Conservation (phyloP, 2,329 filamentous ascomycete genomes). For the Colletotrichum tropicicola region DNA sequence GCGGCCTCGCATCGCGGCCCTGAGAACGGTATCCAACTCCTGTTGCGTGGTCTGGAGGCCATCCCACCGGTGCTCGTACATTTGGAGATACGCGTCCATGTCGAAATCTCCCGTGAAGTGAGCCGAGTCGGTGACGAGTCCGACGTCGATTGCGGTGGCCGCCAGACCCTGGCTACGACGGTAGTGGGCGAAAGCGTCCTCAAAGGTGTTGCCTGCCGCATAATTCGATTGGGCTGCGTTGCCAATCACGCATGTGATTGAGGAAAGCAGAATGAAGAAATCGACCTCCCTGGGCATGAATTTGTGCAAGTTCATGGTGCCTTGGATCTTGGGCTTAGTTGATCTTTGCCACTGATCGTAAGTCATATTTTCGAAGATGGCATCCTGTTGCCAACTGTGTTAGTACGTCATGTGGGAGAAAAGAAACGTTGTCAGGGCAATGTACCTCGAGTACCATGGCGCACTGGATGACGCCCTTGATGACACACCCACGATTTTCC, state of each 20-base stretch:
- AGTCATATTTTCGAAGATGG: constrained; percentile 45
- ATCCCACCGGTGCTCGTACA: constrained; percentile 20
- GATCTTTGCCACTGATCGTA: constrained; percentile 41
- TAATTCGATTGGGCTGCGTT: constrained; percentile 50
- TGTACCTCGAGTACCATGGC: constrained; percentile 57
- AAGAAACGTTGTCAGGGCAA: background rate
- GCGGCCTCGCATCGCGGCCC: background rate
- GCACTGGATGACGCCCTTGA: constrained; percentile 53
- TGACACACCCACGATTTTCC: constrained; percentile 31
- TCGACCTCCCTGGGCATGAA: constrained; percentile 38
- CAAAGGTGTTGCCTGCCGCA: constrained; percentile 43
- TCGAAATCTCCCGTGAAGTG: constrained; percentile 12
- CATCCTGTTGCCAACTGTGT: no score
- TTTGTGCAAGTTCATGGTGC: constrained; percentile 38
- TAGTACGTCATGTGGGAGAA: no score
- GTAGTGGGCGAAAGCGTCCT: constrained; percentile 38
- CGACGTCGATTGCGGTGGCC: constrained; percentile 35
- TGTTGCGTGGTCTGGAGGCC: background rate
- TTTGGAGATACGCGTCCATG: constrained; percentile 5
- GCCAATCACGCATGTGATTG: constrained; percentile 44
- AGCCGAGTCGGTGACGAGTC: constrained; percentile 3
- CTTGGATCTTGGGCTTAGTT: constrained; percentile 42
- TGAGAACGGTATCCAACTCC: background rate
- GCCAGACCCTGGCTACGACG: constrained; percentile 26
- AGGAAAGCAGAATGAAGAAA: constrained; percentile 50